Evolutionary conservation across 495 filamentous ascomycete genomes (phyloP).

Genomic region (Halenospora varia): DNA sequence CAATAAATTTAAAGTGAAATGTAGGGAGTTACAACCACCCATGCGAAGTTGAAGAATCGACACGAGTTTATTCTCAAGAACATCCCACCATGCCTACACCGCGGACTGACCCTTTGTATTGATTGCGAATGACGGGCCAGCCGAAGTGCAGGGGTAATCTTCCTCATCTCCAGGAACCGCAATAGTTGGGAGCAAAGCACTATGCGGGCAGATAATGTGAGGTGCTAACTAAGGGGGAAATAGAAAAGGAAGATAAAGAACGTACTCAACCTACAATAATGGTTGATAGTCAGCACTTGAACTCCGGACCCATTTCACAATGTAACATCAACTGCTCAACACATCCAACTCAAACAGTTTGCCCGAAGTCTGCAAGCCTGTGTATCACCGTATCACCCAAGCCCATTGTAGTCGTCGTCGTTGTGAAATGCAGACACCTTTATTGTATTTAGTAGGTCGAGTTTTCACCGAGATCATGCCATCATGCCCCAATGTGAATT

Average conservation of each 20-base stretch:
- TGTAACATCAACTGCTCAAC: no score
- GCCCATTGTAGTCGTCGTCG: not conserved
- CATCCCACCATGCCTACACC: slow-evolving; percentile 89
- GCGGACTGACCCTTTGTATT: slow-evolving; percentile 63
- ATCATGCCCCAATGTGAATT: slow-evolving; percentile 5
- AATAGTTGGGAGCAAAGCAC: slow-evolving; percentile 66
- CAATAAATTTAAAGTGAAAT: slow-evolving; percentile 40
- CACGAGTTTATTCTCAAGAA: slow-evolving; percentile 75
- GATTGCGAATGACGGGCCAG: slow-evolving; percentile 76
- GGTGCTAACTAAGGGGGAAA: no score
- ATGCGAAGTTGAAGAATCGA: slow-evolving; percentile 56
- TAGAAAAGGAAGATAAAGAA: no score
- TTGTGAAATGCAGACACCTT: not conserved
- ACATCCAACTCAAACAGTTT: no score
- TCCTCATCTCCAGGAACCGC: slow-evolving; percentile 98
- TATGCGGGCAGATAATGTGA: slow-evolving; percentile 97
- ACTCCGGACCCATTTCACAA: no score
- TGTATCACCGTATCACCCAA: not conserved
- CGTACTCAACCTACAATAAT: no score
- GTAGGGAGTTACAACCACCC: slow-evolving; percentile 90
- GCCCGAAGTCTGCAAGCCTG: no score
- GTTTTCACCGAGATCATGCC: slow-evolving; percentile 4
- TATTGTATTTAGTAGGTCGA: slow-evolving; percentile 1
- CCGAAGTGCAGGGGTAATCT: slow-evolving; percentile 83
- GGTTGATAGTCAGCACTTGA: no score